Percentiles rank a stretch among this genome's conserved stretches.
Evolutionary conservation across 345 rosid genomes (phyloP).

Genomic region (Eucalyptus curtisii): DNA sequence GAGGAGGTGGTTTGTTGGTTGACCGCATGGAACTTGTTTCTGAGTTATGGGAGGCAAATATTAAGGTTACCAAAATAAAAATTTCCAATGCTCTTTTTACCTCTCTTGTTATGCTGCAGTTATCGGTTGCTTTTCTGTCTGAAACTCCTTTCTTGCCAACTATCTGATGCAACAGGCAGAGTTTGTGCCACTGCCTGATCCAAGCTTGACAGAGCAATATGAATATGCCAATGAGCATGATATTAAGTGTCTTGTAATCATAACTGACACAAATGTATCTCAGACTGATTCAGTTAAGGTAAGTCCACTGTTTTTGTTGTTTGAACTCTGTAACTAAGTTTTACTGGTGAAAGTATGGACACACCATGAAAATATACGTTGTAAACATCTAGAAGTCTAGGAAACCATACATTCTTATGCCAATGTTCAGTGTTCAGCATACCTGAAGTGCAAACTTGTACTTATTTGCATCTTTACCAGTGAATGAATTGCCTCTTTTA

Average conservation of each 20-base stretch:
- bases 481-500: not conserved
- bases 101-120: not conserved
- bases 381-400: not conserved
- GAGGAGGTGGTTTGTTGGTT: slow-evolving; percentile 88
- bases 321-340: not conserved
- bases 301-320: not conserved
- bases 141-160: not conserved
- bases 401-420: not conserved
- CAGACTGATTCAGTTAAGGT: slow-evolving; percentile 78
- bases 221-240: slow-evolving; percentile 93
- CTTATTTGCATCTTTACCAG: not conserved
- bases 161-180: slow-evolving; percentile 45
- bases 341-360: not conserved
- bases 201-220: slow-evolving; percentile 94
- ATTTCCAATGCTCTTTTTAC: not conserved
- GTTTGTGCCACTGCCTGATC: slow-evolving; percentile 80
- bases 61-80: slow-evolving; percentile 45
- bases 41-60: slow-evolving; percentile 77
- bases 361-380: not conserved
- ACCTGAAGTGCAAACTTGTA: not conserved
- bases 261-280: slow-evolving; percentile 65
- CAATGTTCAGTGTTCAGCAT: not conserved
- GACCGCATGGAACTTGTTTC: slow-evolving; percentile 92
- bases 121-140: not conserved
- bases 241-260: slow-evolving; percentile 76